Evolutionary conservation across 352 stramenopile species (phyloP), one percentile per base, ranked within the genome.

Genomic region (Peronospora destructor): DNA sequence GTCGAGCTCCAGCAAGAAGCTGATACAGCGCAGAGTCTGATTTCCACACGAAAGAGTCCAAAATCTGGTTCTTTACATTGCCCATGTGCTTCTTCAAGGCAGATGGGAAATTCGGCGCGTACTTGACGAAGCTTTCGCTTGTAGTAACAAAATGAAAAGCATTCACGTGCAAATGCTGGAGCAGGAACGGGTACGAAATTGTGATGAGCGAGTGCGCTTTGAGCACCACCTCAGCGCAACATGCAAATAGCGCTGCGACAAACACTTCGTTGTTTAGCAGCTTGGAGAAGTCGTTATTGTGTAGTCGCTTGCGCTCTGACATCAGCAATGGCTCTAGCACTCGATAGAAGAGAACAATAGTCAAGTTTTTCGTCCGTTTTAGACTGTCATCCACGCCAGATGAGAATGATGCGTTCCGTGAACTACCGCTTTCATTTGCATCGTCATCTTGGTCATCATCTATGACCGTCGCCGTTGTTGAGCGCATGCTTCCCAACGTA

Each of bases 111-210:
- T 66, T 70, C 14, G 83, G 79, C 9, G 72, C 75, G 41, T 90
- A 83, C 59, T 90, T 90, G 26, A 92, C 81, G 37, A 94, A 92
- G 49, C 78, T 92, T 56, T 91, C 84, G 28, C 90, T 83, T 10
- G 87, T 85, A 13, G 87, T 91, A 10, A 81, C 81, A 48, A 94
- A 91, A 53, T 94, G 81, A 49, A 94, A 92, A 11, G 76, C 80
- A 46, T 85, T 85, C 26, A 94, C 82, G 16, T 73, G 68, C 35
- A 89, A 57, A 12, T 73, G 80, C 4, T 84, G 74, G 14, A 92
- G 63, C 41, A 94, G 41, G 28, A 88, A 85, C 14, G 84, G 84
- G 38, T 91, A 94, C 25, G 79, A 87, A 7, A 92, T 64, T 26
- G 84, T 91, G 38, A 94, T 87, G 8, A 94, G 64, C 10, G 81